These are phyloP conservation scores for Chimonanthus salicifolius DNA, from an alignment of 164 flowering plant species.

Conservation along the genomic window DNA sequence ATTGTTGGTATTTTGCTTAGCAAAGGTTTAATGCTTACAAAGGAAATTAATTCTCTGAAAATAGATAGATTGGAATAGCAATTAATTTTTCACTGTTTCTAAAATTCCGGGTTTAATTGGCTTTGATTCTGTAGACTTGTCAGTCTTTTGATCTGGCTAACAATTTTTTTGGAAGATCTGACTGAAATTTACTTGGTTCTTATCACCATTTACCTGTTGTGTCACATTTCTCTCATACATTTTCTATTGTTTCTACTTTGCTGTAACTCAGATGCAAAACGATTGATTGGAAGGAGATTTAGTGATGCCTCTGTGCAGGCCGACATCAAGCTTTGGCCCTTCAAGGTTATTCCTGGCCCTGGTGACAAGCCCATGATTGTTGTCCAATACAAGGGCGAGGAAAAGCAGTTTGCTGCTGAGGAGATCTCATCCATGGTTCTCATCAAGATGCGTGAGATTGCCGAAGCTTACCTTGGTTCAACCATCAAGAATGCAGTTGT, in stretches of 20 bases:
- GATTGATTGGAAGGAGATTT: slow-evolving; percentile 6
- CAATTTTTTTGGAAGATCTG: too few relatives aligned
- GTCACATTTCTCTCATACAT: background rate
- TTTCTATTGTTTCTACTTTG: background rate
- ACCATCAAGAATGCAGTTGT: slow-evolving; percentile 8
- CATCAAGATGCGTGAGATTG: slow-evolving; percentile 8
- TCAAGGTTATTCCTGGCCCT: slow-evolving; percentile 4
- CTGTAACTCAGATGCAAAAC: background rate
- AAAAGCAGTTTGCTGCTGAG: slow-evolving; percentile 3
- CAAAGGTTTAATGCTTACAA: too few relatives aligned
- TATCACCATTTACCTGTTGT: background rate
- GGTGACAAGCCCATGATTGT: slow-evolving; percentile 4
- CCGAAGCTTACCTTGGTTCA: slow-evolving; percentile 1
- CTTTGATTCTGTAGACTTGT: too few relatives aligned
- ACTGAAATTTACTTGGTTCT: too few relatives aligned
- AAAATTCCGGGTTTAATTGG: too few relatives aligned
- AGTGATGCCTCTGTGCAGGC: background rate
- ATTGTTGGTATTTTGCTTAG: too few relatives aligned
- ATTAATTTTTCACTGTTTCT: too few relatives aligned
- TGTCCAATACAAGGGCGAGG: slow-evolving; percentile 9
- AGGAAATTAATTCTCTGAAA: too few relatives aligned
- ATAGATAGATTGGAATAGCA: too few relatives aligned
- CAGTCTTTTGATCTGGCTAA: too few relatives aligned
- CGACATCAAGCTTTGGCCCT: slow-evolving; percentile 4
- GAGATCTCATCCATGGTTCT: slow-evolving; percentile 9